These are phyloP conservation scores for Pichia sp. DNA, from an alignment of 1,139 yeast species.

Conservation along the genomic window DNA sequence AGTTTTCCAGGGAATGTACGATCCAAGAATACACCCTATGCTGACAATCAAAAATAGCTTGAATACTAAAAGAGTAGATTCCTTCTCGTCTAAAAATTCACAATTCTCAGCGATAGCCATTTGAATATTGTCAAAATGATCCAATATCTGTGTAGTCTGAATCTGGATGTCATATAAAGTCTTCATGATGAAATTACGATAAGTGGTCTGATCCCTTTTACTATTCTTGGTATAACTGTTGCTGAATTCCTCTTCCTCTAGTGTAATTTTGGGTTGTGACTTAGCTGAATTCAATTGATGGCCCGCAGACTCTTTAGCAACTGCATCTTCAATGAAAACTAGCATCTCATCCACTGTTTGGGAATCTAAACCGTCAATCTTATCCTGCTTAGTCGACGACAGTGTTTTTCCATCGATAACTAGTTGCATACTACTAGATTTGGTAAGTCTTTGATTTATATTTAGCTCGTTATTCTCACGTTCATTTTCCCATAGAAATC, in stretches of 20 bases:
- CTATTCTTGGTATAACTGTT: conserved; percentile 12
- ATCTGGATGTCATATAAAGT: conserved; percentile 64
- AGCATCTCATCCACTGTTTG: background rate
- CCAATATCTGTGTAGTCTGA: conserved; percentile 53
- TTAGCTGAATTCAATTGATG: conserved; percentile 3
- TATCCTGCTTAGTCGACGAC: background rate
- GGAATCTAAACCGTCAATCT: conserved; percentile 1
- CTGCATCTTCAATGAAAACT: background rate
- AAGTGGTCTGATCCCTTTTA: conserved; percentile 9
- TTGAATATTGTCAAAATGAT: conserved; percentile 51
- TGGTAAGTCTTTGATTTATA: background rate
- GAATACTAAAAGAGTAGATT: conserved; percentile 53
- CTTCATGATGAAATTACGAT: conserved; percentile 43
- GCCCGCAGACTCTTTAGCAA: background rate
- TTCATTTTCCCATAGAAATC: conserved; percentile 13
- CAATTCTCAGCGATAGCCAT: conserved; percentile 59
- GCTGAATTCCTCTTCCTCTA: conserved; percentile 12
- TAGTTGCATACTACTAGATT: background rate
- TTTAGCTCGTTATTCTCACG: background rate
- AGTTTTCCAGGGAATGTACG: conserved; percentile 63
- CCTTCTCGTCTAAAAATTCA: conserved; percentile 67
- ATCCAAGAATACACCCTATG: conserved; percentile 50
- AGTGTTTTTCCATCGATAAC: background rate
- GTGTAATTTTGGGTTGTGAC: background rate
- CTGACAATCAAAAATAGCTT: conserved; percentile 34